Evolutionary conservation across 371 early-diverging fungal species (phyloP).

Genomic region (Amoeboaphelidium occidentale): DNA sequence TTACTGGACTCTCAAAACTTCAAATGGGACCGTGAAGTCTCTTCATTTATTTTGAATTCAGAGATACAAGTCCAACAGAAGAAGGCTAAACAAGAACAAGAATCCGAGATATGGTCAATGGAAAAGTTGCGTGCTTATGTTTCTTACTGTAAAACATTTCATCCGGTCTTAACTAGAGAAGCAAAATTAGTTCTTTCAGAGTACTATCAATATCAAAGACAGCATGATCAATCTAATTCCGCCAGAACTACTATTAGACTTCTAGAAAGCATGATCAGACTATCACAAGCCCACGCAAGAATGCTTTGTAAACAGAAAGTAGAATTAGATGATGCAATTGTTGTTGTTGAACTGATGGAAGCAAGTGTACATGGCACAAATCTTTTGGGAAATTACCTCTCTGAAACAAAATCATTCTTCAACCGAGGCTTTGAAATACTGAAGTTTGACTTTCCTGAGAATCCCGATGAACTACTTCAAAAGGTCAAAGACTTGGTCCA

Average conservation of each 20-base stretch:
- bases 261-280: slow-evolving; percentile 52
- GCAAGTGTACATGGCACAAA: too few species aligned
- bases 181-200: slow-evolving; percentile 26
- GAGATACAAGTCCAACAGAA: slow-evolving; percentile 6
- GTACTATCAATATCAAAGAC: slow-evolving; percentile 40
- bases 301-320: slow-evolving; percentile 1
- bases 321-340: not conserved
- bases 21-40: slow-evolving; percentile 29
- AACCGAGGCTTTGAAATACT: too few species aligned
- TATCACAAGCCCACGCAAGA: slow-evolving; percentile 56
- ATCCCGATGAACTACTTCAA: too few species aligned
- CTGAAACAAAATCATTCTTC: too few species aligned
- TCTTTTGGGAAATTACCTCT: too few species aligned
- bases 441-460: too few species aligned
- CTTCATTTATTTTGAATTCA: slow-evolving; percentile 20
- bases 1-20: slow-evolving; percentile 34
- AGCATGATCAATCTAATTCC: slow-evolving; percentile 27
- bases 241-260: slow-evolving; percentile 53
- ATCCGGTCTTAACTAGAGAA: slow-evolving; percentile 25
- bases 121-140: slow-evolving; percentile 33
- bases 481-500: too few species aligned
- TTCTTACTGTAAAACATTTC: slow-evolving; percentile 20
- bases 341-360: too few species aligned
- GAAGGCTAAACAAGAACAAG: not conserved
- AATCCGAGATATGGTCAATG: slow-evolving; percentile 16